Evolutionary conservation across 371 early-diverging fungal species (phyloP).

Genomic region (Rhizomucor miehei): DNA sequence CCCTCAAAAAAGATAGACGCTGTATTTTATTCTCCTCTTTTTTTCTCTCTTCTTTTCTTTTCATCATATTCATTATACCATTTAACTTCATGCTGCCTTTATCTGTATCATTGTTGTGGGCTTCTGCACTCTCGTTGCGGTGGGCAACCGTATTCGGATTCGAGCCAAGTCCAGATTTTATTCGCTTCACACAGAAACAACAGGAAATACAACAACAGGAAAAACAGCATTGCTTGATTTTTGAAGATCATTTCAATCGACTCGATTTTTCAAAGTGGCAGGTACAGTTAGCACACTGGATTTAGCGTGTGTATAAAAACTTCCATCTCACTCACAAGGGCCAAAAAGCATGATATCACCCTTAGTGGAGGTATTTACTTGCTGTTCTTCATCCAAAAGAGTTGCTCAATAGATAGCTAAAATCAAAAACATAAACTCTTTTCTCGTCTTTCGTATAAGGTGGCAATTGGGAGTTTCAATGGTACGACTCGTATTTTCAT

Average conservation of each 20-base stretch:
- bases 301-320: neutral
- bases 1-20: neutral
- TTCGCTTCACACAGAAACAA: neutral
- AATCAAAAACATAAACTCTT: too few relatives aligned
- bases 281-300: slow-evolving; percentile 23
- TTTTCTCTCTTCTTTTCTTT: neutral
- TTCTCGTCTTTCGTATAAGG: too few relatives aligned
- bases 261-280: slow-evolving; percentile 57
- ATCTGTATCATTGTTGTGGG: too few relatives aligned
- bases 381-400: neutral
- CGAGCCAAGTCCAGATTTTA: slow-evolving; percentile 17
- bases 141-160: slow-evolving; percentile 7
- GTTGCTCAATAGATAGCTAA: too few relatives aligned
- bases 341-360: slow-evolving; percentile 48
- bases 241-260: slow-evolving; percentile 63
- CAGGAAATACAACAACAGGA: neutral
- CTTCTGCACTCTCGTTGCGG: neutral
- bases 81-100: too few relatives aligned
- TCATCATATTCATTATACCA: neutral
- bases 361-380: slow-evolving; percentile 54
- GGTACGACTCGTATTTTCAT: slow-evolving; percentile 14
- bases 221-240: slow-evolving; percentile 42
- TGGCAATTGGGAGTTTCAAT: slow-evolving; percentile 59
- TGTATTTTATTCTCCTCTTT: neutral
- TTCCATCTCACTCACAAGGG: neutral